phyloP scores from a whole-genome alignment of 352 stramenopile genomes.

The Phytophthora quininea region DNA sequence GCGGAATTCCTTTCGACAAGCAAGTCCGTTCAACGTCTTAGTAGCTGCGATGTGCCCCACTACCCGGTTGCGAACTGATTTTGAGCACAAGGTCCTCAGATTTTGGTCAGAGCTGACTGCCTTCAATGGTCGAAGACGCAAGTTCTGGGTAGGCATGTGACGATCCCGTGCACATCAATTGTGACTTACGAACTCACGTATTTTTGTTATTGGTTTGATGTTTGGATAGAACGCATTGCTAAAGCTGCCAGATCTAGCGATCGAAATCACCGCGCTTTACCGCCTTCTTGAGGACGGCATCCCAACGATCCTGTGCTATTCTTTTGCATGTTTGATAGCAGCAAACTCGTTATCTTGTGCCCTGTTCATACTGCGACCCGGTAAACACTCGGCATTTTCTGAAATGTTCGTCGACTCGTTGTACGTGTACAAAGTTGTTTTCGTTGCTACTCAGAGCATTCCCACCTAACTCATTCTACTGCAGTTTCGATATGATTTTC shows the following conservation, averaged over 20 bases:
- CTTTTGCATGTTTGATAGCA: slow-evolving; percentile 13
- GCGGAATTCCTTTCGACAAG: slow-evolving; percentile 1
- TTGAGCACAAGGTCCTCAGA: background rate
- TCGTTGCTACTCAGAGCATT: background rate
- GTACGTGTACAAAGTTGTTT: slow-evolving; percentile 12
- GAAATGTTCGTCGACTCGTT: slow-evolving; percentile 32
- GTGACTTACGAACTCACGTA: background rate
- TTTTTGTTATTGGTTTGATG: background rate
- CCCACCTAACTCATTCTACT: background rate
- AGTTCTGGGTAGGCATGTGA: background rate
- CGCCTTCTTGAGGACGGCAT: slow-evolving; percentile 22
- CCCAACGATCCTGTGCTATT: slow-evolving; percentile 8
- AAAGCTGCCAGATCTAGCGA: slow-evolving; percentile 13
- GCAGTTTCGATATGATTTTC: slow-evolving; percentile 34
- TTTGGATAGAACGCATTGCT: slow-evolving; percentile 24
- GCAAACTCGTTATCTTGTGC: slow-evolving; percentile 20
- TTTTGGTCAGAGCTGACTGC: background rate
- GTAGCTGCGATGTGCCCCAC: no score
- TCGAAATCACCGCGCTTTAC: slow-evolving; percentile 19
- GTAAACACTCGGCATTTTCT: slow-evolving; percentile 17
- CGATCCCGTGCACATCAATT: background rate
- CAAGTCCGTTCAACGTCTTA: no score
- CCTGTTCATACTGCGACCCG: slow-evolving; percentile 13
- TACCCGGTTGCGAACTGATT: no score
- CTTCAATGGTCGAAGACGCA: background rate